Conservation (phyloP, 1,284 basidiomycete species). For the Spongiforma sp. region DNA sequence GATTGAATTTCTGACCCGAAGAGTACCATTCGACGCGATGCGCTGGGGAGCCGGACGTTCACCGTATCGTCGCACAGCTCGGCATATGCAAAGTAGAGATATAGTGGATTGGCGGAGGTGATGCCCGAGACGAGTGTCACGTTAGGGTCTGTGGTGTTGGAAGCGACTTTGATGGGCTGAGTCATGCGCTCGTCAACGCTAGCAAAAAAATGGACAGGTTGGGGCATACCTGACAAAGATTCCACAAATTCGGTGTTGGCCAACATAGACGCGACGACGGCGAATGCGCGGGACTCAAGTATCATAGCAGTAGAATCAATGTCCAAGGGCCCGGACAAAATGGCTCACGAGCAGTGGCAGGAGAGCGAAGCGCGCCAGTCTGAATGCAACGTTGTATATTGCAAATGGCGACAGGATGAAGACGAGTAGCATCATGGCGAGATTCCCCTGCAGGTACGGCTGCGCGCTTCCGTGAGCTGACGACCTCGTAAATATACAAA, state of each 20-base stretch:
- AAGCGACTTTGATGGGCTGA: conserved; percentile 51
- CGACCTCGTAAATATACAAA: background rate
- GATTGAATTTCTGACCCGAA: conserved; percentile 74
- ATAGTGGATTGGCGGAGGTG: conserved; percentile 51
- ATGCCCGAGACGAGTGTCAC: conserved; percentile 65
- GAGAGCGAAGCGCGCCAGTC: conserved; percentile 42
- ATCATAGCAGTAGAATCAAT: conserved; percentile 50
- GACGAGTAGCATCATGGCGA: conserved; percentile 39
- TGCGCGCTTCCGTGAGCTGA: conserved; percentile 5
- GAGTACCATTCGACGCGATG: conserved; percentile 55
- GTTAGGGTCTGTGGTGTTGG: conserved; percentile 51
- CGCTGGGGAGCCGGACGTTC: conserved; percentile 45
- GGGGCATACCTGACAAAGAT: conserved; percentile 52
- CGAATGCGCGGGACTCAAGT: conserved; percentile 57
- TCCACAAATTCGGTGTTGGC: conserved; percentile 67
- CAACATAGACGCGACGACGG: conserved; percentile 53
- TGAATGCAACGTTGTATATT: conserved; percentile 50
- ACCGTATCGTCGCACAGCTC: conserved; percentile 55
- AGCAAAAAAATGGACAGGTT: background rate
- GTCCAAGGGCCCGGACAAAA: conserved; percentile 65
- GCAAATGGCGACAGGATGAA: conserved; percentile 46
- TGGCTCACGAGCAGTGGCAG: conserved; percentile 62
- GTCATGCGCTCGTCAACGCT: conserved; percentile 3
- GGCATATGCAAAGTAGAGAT: conserved; percentile 61
- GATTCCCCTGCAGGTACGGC: conserved; percentile 30